Percentiles rank a stretch among this genome's conserved stretches.
Evolutionary conservation across 768 basidiomycete genomes (phyloP).

Genomic region (Glaciozyma antarctica): DNA sequence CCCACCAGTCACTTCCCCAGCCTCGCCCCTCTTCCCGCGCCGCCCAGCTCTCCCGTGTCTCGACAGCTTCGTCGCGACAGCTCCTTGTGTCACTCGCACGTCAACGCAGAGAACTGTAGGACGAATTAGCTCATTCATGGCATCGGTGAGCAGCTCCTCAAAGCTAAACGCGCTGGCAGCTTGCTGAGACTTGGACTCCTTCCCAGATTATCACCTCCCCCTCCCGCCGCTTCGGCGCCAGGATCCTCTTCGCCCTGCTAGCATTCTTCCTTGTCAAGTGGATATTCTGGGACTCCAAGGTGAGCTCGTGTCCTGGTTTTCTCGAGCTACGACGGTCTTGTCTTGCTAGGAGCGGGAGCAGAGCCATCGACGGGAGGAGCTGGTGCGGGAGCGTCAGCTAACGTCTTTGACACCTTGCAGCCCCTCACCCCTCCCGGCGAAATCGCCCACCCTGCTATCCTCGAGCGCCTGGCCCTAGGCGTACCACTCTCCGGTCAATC

Average conservation of each 20-base stretch:
- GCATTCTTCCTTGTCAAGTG: conserved; percentile 33
- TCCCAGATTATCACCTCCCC: conserved; percentile 25
- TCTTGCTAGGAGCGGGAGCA: neutral
- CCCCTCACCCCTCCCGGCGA: conserved; percentile 31
- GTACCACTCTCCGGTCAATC: conserved; percentile 53
- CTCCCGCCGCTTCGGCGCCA: conserved; percentile 36
- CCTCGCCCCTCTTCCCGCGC: no score
- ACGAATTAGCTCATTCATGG: no score
- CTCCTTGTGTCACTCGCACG: no score
- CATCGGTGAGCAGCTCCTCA: no score
- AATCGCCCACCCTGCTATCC: conserved; percentile 40
- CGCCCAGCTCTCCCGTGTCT: no score
- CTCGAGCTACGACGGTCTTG: neutral
- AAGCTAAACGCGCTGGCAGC: no score
- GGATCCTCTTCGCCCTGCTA: conserved; percentile 34
- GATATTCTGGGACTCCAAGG: conserved; percentile 30
- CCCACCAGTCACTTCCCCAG: no score
- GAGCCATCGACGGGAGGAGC: neutral
- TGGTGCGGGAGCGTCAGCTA: neutral
- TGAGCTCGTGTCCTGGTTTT: neutral
- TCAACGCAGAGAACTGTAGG: no score
- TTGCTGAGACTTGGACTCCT: no score
- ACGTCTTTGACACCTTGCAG: conserved; percentile 8
- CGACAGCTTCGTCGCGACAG: no score
- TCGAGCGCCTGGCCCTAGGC: conserved; percentile 52